Evolutionary conservation across 768 basidiomycete genomes (phyloP), one percentile per base, ranked within the genome.

Genomic region (Podaxis sp.): DNA sequence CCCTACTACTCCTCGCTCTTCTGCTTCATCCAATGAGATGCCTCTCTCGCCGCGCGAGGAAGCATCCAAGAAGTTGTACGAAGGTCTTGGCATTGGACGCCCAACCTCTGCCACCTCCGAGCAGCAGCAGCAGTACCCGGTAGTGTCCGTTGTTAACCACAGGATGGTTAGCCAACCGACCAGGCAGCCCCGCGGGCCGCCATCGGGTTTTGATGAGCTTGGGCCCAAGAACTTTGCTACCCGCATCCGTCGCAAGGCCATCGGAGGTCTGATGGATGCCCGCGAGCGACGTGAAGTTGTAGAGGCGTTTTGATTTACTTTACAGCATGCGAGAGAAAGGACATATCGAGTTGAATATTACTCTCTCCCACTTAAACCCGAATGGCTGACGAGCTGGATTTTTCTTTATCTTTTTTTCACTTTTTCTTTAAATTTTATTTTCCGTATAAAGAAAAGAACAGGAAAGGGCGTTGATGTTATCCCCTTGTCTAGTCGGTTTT

Each of bases 191-290:
- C 85, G 87, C 63, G 93, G 93, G 68, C 93, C 93, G 61, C 93
- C 93, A 49, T 90, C 90, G 24, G 89, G 90, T 70, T 86, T 86
- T 66, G 93, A 94, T 70, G 93, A 94, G 71, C 85, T 94, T 55
- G 88, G 89, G 19, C 89, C 90, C 49, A 89, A 91, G 82, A 94
- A 94, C 73, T 94, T 94, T 79, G 93, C 93, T 6, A 87, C 87
- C 40, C 85, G 93, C 68, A 89, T 91, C 75, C 84, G 92, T 75
- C 85, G 90, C 69, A 86, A 90, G 80, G 92, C 93, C 19, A 90
- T 93, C 63, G 90, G 89, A 37, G 90, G 91, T 27, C 77, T 94
- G 67, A 87, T 93, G 83, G 89, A 83, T 68, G 90, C 91, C 37
- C 85, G 91, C 64, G 91, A 92, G 79, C 84, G 89, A 70, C 80